Percentiles rank a stretch among this genome's conserved stretches.
phyloP scores from a whole-genome alignment of 768 basidiomycete species.

The Psilocybe azurescens region DNA sequence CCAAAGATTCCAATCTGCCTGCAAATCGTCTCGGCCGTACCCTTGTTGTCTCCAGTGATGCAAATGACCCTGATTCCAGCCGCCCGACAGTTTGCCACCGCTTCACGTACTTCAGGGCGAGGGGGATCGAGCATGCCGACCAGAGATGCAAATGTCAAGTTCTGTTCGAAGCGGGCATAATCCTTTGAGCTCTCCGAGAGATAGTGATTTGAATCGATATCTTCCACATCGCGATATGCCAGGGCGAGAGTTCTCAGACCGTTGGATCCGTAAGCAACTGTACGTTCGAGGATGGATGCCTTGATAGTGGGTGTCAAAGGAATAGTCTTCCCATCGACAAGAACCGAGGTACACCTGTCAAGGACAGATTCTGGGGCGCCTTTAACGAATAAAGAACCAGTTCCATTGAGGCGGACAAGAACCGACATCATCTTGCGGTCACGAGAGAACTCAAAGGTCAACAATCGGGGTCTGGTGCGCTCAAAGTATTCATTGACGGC shows the following conservation, averaged over 20 bases:
- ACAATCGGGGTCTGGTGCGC: conserved; percentile 70
- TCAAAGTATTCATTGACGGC: conserved; percentile 89
- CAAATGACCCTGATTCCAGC: conserved; percentile 97
- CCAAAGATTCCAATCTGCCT: conserved; percentile 94
- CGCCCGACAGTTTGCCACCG: conserved; percentile 88
- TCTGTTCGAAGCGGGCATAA: conserved; percentile 89
- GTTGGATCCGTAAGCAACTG: conserved; percentile 73
- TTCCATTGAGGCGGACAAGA: conserved; percentile 71
- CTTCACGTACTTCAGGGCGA: conserved; percentile 87
- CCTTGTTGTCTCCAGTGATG: conserved; percentile 98
- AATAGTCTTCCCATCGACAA: conserved; percentile 65
- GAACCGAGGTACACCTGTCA: conserved; percentile 81
- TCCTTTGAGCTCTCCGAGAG: conserved; percentile 77
- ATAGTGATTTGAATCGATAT: conserved; percentile 83
- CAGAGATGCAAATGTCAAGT: conserved; percentile 92
- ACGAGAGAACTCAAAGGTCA: conserved; percentile 97
- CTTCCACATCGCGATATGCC: conserved; percentile 81
- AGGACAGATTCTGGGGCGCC: conserved; percentile 96
- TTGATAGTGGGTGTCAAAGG: conserved; percentile 72
- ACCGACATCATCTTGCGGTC: conserved; percentile 99
- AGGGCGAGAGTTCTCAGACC: conserved; percentile 93
- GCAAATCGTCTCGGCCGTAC: conserved; percentile 97
- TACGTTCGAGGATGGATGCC: conserved; percentile 62
- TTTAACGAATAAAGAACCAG: conserved; percentile 89
- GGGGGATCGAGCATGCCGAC: conserved; percentile 99